Evolutionary conservation across 257 asterid genomes (phyloP), one percentile per base, ranked within the genome.

Genomic region (Perilla frutescens): DNA sequence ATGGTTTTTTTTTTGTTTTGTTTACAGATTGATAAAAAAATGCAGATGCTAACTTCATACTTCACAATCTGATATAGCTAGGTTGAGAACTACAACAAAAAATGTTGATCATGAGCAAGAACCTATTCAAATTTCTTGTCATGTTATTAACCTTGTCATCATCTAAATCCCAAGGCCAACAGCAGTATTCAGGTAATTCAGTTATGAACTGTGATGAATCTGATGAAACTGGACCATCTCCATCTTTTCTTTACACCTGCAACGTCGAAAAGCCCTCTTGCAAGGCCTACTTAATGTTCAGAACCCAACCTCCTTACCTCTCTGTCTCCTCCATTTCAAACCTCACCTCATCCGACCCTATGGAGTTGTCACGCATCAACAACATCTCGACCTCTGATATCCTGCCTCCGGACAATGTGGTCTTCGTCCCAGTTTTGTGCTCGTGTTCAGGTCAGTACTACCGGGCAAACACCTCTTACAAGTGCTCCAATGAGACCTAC

Each of bases 381-480:
- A 79, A 81, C 12, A 37, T 88, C 83, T 78, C 91, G 2, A 55
- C 6, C 66, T 78, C 86, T 1, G 66, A 50, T 8, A 5, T 75
- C 49, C 50, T 88, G 47, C 80, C 83, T 41, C 72, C 53, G 3
- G 87, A 72, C 15, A 66, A 12, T 7, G 91, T 79, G 7, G 80
- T 90, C n/a, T 74, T 88, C 3, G 73, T 88, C 11, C 96, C 96
- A 0, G 89, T 78, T 14, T 77, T 57, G 5, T 90, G 96, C 66
- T 84, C 87, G 2, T 88, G 97, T 73, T 76, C 84, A 13, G 85
- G 90, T 12, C 70, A 56, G 44, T 87, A 82, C 84, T 90, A 87
- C 50, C 93, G 84, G 68, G 88, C 97, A 15, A 83, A 80, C 71
- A 61, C 90, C 40, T 82, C 90, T 37, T 88, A 56, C 31, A 48